Conservation (phyloP, 2,329 filamentous ascomycete genomes). For the Fusarium abutilonis region DNA sequence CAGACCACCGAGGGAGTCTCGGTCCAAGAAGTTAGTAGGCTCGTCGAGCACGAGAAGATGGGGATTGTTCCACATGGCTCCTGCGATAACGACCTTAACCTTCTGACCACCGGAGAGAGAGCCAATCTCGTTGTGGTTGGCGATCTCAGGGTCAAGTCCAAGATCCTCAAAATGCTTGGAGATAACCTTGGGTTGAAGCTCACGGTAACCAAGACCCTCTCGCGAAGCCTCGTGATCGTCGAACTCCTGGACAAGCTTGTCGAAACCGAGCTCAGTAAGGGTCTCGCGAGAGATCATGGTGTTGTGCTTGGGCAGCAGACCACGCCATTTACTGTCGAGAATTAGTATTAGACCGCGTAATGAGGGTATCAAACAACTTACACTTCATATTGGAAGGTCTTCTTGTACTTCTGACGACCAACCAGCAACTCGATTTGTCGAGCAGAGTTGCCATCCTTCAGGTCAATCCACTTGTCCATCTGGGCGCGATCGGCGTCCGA, state of each 20-base stretch:
- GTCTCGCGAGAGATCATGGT: slow-evolving; percentile 93
- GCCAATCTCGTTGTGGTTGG: slow-evolving; percentile 98
- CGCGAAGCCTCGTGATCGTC: slow-evolving; percentile 99
- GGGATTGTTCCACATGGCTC: slow-evolving; percentile 99
- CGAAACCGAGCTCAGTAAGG: slow-evolving; percentile 83
- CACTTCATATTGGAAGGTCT: slow-evolving; percentile 98
- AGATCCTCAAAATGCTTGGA: slow-evolving; percentile 98
- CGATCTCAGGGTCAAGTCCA: slow-evolving; percentile 95
- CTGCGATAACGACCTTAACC: slow-evolving; percentile 97
- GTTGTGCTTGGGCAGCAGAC: slow-evolving; percentile 91
- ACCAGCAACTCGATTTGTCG: slow-evolving; percentile 88
- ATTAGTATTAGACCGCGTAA: slow-evolving; percentile 42
- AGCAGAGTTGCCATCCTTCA: slow-evolving; percentile 81
- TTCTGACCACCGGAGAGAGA: slow-evolving; percentile 97
- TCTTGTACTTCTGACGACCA: slow-evolving; percentile 98
- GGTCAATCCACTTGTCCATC: slow-evolving; percentile 89
- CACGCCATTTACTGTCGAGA: slow-evolving; percentile 80
- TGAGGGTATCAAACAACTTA: slow-evolving; percentile 55
- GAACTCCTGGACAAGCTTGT: slow-evolving; percentile 96
- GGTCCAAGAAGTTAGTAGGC: slow-evolving; percentile 98
- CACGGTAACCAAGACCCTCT: slow-evolving; percentile 95
- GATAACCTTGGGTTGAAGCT: slow-evolving; percentile 92
- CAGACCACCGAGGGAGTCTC: slow-evolving; percentile 94
- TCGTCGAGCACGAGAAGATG: slow-evolving; percentile 97
- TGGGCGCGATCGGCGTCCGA: slow-evolving; percentile 86